Evolutionary conservation across 2,329 filamentous ascomycete species (phyloP).

Genomic region (Colletotrichum graminicola): DNA sequence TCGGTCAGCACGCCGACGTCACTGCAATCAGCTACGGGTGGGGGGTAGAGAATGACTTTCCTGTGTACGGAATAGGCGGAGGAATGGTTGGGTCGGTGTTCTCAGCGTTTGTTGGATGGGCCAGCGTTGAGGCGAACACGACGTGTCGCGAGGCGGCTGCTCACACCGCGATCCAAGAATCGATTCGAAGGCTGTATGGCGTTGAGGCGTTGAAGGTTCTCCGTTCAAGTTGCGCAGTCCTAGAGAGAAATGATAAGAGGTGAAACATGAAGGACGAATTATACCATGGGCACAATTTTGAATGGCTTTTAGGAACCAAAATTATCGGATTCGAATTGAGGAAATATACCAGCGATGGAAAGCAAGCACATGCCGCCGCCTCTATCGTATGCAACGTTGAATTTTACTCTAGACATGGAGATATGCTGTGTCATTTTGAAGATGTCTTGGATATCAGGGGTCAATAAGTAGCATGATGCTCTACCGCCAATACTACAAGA

Average conservation of each 20-base stretch:
- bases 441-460: neutral
- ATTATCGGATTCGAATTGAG: neutral
- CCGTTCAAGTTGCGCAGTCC: neutral
- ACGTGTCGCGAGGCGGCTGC: neutral
- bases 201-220: neutral
- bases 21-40: constrained; percentile 13
- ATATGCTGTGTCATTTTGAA: neutral
- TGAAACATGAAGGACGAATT: no score
- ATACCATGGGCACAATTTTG: neutral
- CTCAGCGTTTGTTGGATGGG: constrained; percentile 20
- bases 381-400: neutral
- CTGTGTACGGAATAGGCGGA: neutral
- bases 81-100: constrained; percentile 1
- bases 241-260: neutral
- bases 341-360: neutral
- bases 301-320: neutral
- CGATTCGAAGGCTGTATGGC: neutral
- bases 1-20: neutral
- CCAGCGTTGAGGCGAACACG: neutral
- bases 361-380: neutral
- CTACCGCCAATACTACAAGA: neutral
- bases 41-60: constrained; percentile 24
- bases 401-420: neutral
- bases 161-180: neutral
- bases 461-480: neutral